phyloP scores from a whole-genome alignment of 345 rosid genomes.

The Physaria fendleri region DNA sequence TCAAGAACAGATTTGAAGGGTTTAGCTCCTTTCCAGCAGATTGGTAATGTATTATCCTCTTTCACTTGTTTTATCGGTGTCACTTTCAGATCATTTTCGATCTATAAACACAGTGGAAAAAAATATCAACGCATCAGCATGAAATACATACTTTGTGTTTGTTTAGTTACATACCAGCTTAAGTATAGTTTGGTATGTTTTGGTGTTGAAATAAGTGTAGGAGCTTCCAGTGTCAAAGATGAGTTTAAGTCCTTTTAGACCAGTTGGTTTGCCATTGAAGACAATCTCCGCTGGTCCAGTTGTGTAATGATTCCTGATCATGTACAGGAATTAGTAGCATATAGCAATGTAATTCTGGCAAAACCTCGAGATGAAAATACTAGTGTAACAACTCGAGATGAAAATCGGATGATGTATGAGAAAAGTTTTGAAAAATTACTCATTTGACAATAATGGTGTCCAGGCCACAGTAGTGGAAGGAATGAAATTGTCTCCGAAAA shows the following conservation, averaged over 20 bases:
- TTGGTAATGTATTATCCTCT: constrained; percentile 50
- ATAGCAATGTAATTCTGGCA: background rate
- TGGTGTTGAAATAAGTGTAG: constrained; percentile 58
- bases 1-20: constrained; percentile 46
- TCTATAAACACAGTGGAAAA: background rate
- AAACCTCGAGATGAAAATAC: too few relatives aligned
- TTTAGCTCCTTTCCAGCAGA: constrained; percentile 81
- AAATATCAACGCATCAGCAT: background rate
- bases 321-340: background rate
- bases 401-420: too few relatives aligned
- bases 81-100: constrained; percentile 18
- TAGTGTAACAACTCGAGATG: too few relatives aligned
- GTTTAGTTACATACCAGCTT: constrained; percentile 40
- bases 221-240: constrained; percentile 84
- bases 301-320: constrained; percentile 51
- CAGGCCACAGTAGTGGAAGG: constrained; percentile 53
- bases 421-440: constrained; percentile 4
- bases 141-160: background rate
- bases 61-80: constrained; percentile 38
- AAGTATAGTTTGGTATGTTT: constrained; percentile 38
- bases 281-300: constrained; percentile 64
- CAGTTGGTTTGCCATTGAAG: constrained; percentile 46
- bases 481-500: constrained; percentile 53
- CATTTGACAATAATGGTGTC: constrained; percentile 36
- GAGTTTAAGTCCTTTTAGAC: constrained; percentile 42